These are phyloP conservation scores for Stevia rebaudiana DNA, from an alignment of 140 eudicot genomes.

Conservation along the genomic window DNA sequence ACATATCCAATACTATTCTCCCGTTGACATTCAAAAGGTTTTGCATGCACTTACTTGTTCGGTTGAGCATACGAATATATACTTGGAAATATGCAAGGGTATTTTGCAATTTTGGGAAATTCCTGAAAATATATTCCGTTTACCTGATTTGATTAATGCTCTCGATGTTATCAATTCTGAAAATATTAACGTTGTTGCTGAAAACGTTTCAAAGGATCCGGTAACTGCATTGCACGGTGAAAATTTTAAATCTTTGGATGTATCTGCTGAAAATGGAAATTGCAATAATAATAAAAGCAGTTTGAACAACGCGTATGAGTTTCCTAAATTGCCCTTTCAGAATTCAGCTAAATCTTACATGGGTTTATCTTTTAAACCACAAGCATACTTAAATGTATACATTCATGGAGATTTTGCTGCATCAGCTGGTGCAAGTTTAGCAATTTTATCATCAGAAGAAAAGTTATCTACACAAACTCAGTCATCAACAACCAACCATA, in stretches of 20 bases:
- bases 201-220: constrained; percentile 15
- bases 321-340: constrained; percentile 18
- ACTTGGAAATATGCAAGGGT: constrained; percentile 57
- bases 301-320: constrained; percentile 10
- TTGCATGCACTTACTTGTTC: constrained; percentile 49
- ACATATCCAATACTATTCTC: constrained; percentile 59
- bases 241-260: constrained; percentile 22
- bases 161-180: constrained; percentile 18
- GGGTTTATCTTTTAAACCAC: constrained; percentile 62
- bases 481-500: constrained; percentile 40
- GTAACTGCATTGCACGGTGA: constrained; percentile 12
- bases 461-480: constrained; percentile 39
- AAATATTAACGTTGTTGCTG: constrained; percentile 33
- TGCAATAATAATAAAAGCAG: constrained; percentile 3
- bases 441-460: constrained; percentile 62
- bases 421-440: constrained; percentile 75
- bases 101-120: constrained; percentile 70
- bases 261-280: constrained; percentile 27
- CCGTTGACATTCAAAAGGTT: constrained; percentile 53
- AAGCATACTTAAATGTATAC: constrained; percentile 55
- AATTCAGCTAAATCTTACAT: constrained; percentile 29
- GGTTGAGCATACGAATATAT: constrained; percentile 40
- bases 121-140: constrained; percentile 36
- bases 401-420: constrained; percentile 89
- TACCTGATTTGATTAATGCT: constrained; percentile 9